phyloP scores from a whole-genome alignment of 306 rosid species.

The Cicer cuneatum region DNA sequence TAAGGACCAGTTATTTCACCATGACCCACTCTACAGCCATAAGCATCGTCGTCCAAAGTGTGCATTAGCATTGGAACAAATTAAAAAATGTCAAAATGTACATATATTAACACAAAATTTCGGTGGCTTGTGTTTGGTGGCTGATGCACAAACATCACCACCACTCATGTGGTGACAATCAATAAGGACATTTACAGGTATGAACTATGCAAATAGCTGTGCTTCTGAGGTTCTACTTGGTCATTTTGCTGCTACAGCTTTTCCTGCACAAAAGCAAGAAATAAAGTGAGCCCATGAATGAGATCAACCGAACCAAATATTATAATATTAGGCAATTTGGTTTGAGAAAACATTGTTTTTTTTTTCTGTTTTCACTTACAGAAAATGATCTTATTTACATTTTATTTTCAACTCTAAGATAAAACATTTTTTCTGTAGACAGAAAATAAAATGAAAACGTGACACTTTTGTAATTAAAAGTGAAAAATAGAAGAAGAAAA shows the following conservation, averaged over 20 bases:
- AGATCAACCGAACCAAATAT: slow-evolving; percentile 14
- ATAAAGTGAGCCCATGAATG: slow-evolving; percentile 13
- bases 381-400: background rate
- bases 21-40: slow-evolving; percentile 25
- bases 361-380: background rate
- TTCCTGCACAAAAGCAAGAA: slow-evolving; percentile 68
- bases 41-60: slow-evolving; percentile 12
- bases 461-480: background rate
- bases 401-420: background rate
- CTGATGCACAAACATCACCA: slow-evolving; percentile 44
- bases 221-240: slow-evolving; percentile 39
- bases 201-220: slow-evolving; percentile 28
- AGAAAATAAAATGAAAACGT: slow-evolving; percentile 1
- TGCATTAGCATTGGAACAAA: background rate
- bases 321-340: background rate
- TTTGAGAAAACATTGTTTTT: background rate
- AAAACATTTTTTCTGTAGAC: background rate
- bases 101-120: slow-evolving; percentile 49
- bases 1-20: slow-evolving; percentile 1
- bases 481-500: background rate
- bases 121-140: slow-evolving; percentile 38
- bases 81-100: slow-evolving; percentile 27
- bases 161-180: slow-evolving; percentile 39
- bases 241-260: slow-evolving; percentile 54
- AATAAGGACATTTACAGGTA: slow-evolving; percentile 39